phyloP scores from a whole-genome alignment of 129 eudicot species.

The Erigeron canadensis region DNA sequence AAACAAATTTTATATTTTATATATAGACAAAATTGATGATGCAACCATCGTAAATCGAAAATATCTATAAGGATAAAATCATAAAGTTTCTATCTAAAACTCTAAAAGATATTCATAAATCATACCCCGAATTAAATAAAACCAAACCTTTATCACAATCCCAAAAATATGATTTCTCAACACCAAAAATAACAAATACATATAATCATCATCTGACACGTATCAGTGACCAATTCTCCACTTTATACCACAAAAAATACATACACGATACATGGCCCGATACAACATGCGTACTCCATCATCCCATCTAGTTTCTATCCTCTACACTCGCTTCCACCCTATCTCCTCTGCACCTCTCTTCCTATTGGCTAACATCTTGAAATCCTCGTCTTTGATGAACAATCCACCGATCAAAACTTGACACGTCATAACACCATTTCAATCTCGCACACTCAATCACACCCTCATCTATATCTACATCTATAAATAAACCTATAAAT shows the following conservation, averaged over 20 bases:
- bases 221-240: slow-evolving; percentile 2
- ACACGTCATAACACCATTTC: not conserved
- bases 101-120: not conserved
- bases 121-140: not conserved
- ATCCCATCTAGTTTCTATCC: slow-evolving; percentile 4
- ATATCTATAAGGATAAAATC: too few species aligned
- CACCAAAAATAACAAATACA: not conserved
- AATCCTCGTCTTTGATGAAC: not conserved
- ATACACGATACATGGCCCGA: not conserved
- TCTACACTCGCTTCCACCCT: slow-evolving; percentile 21
- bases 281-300: slow-evolving; percentile 23
- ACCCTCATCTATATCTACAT: not conserved
- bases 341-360: not conserved
- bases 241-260: not conserved
- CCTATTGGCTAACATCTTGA: slow-evolving; percentile 5
- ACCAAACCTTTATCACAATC: not conserved
- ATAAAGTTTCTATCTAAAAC: too few species aligned
- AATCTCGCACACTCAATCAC: not conserved
- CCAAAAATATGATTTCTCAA: not conserved
- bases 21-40: too few species aligned
- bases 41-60: too few species aligned
- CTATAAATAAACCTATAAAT: not conserved
- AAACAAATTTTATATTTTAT: too few species aligned
- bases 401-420: not conserved
- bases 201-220: not conserved